Base-by-base conservation (phyloP, 2,329 filamentous ascomycete species). In the Cladophialophora psammophila region DNA sequence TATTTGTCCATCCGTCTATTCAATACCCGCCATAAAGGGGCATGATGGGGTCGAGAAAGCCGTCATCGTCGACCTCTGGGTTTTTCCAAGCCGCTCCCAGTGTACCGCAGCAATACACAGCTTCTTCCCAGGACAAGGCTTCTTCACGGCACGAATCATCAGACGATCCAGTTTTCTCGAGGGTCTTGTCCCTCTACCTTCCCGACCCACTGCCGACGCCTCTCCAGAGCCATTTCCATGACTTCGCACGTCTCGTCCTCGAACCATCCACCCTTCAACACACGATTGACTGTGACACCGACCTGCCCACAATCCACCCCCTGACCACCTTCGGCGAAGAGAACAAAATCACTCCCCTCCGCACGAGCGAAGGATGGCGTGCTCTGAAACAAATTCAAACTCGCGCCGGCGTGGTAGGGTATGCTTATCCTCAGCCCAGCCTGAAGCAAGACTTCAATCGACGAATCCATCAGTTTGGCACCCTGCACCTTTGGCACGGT, bases 331-430 rank as follows among this genome's bases (percentile, higher is more conserved):
- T 73, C 56, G 71, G 71, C n/a, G 68, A 70, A 52, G 64, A 61
- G 38, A 73, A 73, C 57, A 69, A 63, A 48, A 52, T 54, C 7
- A 52, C 57, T 34, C 63, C 69, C 6, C 67, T 73, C 31, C 64
- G 63, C 50, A 89, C 89, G 0, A 84, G 85, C 0, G 84, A 89
- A 69, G 90, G 91, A 34, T 93, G 90, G 90, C 65, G 69, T 34
- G 64, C 59, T 8, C 56, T 74, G 31, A 87, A 89, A 70, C 80
- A 83, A 1, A 85, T 88, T 71, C 87, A 88, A 0, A 83, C 86
- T 15, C 75, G 80, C 36, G 84, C 86, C 68, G 88, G 89, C 0
- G 78, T 89, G 5, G 83, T 89, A 9, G 86, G 87, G 0, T 82
- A 85, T 52, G 88, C 86, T 18, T 90, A 90, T 69, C 64, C 67